Conservation (phyloP, 2,329 filamentous ascomycete species). For the Trichoderma atroviride region DNA sequence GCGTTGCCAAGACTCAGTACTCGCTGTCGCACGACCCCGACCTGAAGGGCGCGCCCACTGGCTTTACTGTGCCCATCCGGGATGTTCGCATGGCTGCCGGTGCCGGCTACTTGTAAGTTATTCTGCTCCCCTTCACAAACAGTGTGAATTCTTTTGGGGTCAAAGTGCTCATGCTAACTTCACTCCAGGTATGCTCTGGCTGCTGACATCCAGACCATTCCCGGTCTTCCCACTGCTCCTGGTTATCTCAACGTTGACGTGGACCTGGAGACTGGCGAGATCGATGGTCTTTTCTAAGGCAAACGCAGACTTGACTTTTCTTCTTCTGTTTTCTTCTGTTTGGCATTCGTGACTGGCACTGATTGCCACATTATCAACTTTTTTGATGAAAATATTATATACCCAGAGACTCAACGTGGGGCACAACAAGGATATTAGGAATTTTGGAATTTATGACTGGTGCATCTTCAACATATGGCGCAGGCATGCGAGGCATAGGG, state of each 20-base stretch:
- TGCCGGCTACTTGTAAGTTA: conserved; percentile 80
- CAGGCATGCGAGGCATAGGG: conserved; percentile 20
- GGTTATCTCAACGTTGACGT: conserved; percentile 94
- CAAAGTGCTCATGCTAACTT: conserved; percentile 38
- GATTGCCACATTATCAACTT: not conserved
- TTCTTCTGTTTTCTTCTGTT: not conserved
- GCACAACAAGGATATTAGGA: conserved; percentile 22
- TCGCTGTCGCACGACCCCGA: conserved; percentile 90
- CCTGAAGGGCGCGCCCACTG: conserved; percentile 91
- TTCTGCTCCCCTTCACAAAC: not conserved
- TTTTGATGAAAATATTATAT: conserved; percentile 16
- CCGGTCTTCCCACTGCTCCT: conserved; percentile 89
- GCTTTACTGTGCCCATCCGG: conserved; percentile 91
- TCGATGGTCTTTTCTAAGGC: conserved; percentile 81
- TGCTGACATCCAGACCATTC: conserved; percentile 97
- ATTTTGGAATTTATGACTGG: conserved; percentile 15
- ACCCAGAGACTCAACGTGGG: conserved; percentile 27
- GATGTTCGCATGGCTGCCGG: conserved; percentile 94
- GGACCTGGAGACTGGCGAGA: conserved; percentile 79
- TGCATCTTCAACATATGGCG: conserved; percentile 29
- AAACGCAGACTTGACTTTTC: not conserved
- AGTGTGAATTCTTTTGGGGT: not conserved
- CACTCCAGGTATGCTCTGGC: conserved; percentile 77
- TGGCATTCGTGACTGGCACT: conserved; percentile 12
- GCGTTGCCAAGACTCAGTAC: conserved; percentile 98